Evolutionary conservation across 225 moss, liverwort and hornwort species (phyloP), one percentile per base, ranked within the genome.

Genomic region (Marchantia paleacea): DNA sequence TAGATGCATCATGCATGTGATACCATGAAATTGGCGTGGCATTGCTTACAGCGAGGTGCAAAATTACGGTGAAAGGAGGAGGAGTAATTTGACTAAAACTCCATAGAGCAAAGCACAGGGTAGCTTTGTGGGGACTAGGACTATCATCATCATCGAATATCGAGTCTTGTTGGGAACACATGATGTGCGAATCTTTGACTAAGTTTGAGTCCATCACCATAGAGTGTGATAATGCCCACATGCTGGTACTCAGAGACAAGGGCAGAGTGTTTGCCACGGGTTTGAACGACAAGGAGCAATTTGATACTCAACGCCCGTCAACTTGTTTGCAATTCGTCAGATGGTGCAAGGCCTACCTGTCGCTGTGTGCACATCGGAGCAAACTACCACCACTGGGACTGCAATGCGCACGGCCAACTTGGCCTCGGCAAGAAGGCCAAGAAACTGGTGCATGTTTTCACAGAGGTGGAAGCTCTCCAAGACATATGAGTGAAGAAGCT

Each of bases 71-170:
- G n/a, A n/a, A n/a, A n/a, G n/a, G n/a, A n/a, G n/a, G n/a, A n/a
- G n/a, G n/a, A n/a, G n/a, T n/a, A n/a, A n/a, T n/a, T n/a, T n/a
- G n/a, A n/a, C n/a, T n/a, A n/a, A n/a, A n/a, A n/a, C n/a, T n/a
- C 39, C 63, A 28, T 28, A 75, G 87, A 54, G 62, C 75, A 7
- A 83, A 83, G 58, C 85, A 83, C 72, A 86, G 88, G 87, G 81
- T 95, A 74, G 95, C 95, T 24, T 24, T 94, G 67, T 99, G 97
- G 97, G 97, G 97, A n/a, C 22, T 95, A 99, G 54, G 97, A 95
- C 64, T 95, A 99, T 72, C 86, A 89, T 85, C 83, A 29, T 87
- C 92, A 16, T 8, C 49, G 22, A 51, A 3, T 10, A 70, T 81
- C 1, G 62, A 73, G 30, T 97, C 97, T 10, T 80, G 84, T 8